Conservation (phyloP, 2,329 filamentous ascomycete genomes). For the Diaporthe destruens region DNA sequence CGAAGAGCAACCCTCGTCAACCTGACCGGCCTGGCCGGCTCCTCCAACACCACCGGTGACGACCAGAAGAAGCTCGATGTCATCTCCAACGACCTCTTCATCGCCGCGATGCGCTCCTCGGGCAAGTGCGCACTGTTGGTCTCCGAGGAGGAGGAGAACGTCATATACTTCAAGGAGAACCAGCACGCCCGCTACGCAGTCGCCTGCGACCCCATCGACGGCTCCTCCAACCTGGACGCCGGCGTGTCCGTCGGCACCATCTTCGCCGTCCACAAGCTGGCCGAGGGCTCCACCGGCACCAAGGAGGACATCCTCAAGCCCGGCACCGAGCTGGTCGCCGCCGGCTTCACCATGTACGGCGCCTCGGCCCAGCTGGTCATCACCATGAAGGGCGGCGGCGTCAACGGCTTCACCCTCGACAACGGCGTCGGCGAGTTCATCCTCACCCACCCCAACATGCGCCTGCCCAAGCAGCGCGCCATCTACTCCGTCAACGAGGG, state of each 20-base stretch:
- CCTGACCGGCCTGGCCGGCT: conserved; percentile 93
- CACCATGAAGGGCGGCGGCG: conserved; percentile 91
- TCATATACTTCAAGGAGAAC: conserved; percentile 86
- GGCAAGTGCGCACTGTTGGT: conserved; percentile 92
- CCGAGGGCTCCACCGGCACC: conserved; percentile 78
- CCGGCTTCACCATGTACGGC: conserved; percentile 99
- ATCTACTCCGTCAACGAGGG: conserved; percentile 99
- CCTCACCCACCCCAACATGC: conserved; percentile 95
- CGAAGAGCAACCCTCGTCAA: conserved; percentile 95
- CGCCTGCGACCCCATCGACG: conserved; percentile 97
- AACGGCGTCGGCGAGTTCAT: conserved; percentile 98
- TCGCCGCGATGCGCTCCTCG: conserved; percentile 92
- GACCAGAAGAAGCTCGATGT: conserved; percentile 99
- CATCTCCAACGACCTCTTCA: conserved; percentile 98
- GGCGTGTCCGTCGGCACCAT: conserved; percentile 98
- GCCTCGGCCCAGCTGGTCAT: conserved; percentile 96
- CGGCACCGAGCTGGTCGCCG: conserved; percentile 90
- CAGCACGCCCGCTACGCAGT: conserved; percentile 87
- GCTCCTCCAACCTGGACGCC: conserved; percentile 96
- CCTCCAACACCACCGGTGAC: conserved; percentile 94
- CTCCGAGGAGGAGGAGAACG: conserved; percentile 97
- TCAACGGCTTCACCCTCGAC: conserved; percentile 99
- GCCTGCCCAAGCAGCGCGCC: conserved; percentile 79
- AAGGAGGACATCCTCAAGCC: conserved; percentile 90
- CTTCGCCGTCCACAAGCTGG: conserved; percentile 92